These are phyloP conservation scores for Lantana camara DNA, from an alignment of 257 asterid genomes.

Conservation along the genomic window DNA sequence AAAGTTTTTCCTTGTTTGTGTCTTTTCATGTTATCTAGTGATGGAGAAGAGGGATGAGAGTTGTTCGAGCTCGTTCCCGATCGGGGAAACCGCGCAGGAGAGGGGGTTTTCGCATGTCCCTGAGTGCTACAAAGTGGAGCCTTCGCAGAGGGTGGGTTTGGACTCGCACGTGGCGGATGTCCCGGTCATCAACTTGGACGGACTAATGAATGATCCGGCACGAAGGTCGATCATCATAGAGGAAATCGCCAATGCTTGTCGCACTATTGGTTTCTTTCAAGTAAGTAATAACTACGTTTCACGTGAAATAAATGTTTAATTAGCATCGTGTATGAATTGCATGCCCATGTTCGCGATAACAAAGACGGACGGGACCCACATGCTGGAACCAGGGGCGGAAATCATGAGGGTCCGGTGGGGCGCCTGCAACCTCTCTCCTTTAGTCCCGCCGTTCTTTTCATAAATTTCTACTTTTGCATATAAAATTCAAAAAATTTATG, in stretches of 20 bases:
- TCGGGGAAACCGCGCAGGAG: constrained; percentile 47
- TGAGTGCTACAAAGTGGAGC: constrained; percentile 34
- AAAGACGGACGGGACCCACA: no score
- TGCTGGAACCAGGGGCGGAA: no score
- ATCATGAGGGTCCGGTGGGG: no score
- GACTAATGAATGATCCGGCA: constrained; percentile 20
- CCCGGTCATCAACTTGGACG: constrained; percentile 37
- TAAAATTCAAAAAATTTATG: no score
- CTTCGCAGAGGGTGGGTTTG: constrained; percentile 5
- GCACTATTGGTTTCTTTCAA: constrained; percentile 45
- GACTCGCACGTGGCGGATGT: constrained; percentile 7
- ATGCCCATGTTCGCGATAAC: no score
- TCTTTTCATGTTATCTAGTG: not conserved
- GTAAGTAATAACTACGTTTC: constrained; percentile 29
- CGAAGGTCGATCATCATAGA: constrained; percentile 24
- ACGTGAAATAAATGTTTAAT: no score
- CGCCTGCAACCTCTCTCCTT: no score
- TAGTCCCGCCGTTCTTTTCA: no score
- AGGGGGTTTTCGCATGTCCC: constrained; percentile 39
- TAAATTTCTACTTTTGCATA: no score
- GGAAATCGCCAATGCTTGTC: constrained; percentile 41
- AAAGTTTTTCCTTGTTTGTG: no score
- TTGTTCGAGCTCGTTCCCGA: constrained; percentile 33
- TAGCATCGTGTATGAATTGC: no score
- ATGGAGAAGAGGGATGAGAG: constrained; percentile 21